Percentiles rank a stretch among this genome's conserved stretches.
Evolutionary conservation across 2,329 filamentous ascomycete genomes (phyloP).

Genomic region (Passalora sequoiae): DNA sequence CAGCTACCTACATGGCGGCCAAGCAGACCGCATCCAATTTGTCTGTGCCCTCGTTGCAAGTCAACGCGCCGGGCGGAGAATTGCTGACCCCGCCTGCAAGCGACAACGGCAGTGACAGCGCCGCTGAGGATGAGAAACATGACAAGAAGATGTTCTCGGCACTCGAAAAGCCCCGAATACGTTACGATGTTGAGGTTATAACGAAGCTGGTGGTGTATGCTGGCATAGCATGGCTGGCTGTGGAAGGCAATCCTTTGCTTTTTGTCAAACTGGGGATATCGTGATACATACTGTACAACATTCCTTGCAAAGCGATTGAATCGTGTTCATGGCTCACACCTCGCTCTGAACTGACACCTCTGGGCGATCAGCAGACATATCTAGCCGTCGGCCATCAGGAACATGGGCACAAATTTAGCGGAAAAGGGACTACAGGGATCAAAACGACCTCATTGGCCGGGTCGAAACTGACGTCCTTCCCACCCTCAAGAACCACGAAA

Average conservation of each 20-base stretch:
- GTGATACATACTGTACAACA: conserved; percentile 5
- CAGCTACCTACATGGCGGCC: conserved; percentile 13
- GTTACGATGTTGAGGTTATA: conserved; percentile 97
- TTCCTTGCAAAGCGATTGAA: too few species aligned
- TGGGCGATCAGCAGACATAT: too few species aligned
- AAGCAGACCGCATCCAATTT: conserved; percentile 17
- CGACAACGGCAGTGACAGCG: conserved; percentile 30
- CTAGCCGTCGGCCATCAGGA: too few species aligned
- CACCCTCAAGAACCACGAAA: too few species aligned
- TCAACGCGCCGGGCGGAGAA: conserved; percentile 31
- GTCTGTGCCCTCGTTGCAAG: conserved; percentile 32
- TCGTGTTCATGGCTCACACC: too few species aligned
- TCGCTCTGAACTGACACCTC: too few species aligned
- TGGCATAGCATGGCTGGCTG: conserved; percentile 82
- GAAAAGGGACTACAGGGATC: too few species aligned
- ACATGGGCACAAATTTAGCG: too few species aligned
- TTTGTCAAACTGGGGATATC: conserved; percentile 43
- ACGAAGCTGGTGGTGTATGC: conserved; percentile 94
- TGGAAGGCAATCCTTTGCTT: conserved; percentile 66
- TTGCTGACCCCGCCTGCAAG: conserved; percentile 32
- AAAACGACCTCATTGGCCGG: too few species aligned
- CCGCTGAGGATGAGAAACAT: conserved; percentile 34
- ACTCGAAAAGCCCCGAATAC: conserved; percentile 78
- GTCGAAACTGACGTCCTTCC: too few species aligned
- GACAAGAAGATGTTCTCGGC: conserved; percentile 71